A percentile compares a stretch with the other conserved stretches of the same genome.
phyloP scores from a whole-genome alignment of 768 basidiomycete species.

The Podaxis sp. region DNA sequence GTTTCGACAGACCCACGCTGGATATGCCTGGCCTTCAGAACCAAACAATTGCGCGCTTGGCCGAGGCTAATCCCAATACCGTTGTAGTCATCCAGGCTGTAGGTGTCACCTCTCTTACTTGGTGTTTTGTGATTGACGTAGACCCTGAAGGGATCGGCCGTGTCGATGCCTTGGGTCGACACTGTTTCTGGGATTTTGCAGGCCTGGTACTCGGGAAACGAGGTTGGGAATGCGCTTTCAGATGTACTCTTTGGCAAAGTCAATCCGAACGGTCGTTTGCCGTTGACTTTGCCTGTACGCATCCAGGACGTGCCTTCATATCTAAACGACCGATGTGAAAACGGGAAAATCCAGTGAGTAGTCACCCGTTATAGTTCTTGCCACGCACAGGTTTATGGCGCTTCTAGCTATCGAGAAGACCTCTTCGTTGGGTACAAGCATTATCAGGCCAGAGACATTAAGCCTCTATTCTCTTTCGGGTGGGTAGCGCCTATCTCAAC shows the following conservation, averaged over 20 bases:
- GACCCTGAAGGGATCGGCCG: conserved; percentile 54
- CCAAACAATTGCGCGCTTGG: conserved; percentile 52
- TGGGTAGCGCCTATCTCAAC: conserved; percentile 25
- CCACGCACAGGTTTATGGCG: neutral
- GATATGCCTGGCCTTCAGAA: conserved; percentile 58
- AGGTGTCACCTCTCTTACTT: conserved; percentile 19
- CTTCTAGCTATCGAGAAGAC: conserved; percentile 53
- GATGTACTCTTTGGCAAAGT: conserved; percentile 63
- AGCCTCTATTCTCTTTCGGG: conserved; percentile 70
- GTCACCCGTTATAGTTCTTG: neutral
- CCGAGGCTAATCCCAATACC: conserved; percentile 53
- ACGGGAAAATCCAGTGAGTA: conserved; percentile 48
- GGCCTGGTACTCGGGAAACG: conserved; percentile 67
- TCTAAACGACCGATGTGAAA: conserved; percentile 55
- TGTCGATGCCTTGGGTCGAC: conserved; percentile 73
- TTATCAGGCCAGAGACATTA: conserved; percentile 51
- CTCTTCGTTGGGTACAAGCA: conserved; percentile 71
- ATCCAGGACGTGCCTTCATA: conserved; percentile 64
- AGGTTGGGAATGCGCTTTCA: conserved; percentile 60
- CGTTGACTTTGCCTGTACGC: conserved; percentile 57
- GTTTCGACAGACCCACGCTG: conserved; percentile 65
- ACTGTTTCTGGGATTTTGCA: conserved; percentile 55
- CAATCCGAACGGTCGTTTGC: conserved; percentile 59
- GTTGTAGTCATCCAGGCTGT: conserved; percentile 64
- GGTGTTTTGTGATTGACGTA: conserved; percentile 4